Base-by-base conservation (phyloP, 1,284 basidiomycete species). In the Athelia psychrophila region DNA sequence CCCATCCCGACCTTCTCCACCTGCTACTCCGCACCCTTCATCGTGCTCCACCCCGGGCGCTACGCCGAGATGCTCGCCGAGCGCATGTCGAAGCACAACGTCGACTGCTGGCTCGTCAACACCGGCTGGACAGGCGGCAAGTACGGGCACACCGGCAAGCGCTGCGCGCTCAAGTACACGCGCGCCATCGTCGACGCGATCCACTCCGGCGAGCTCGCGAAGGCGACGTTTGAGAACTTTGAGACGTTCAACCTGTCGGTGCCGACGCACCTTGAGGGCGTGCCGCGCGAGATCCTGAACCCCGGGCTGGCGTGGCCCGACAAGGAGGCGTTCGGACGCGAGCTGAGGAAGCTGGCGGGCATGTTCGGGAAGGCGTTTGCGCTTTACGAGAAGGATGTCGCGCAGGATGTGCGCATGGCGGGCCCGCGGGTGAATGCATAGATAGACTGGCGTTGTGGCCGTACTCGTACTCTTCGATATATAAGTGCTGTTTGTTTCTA, bases 1-100 rank as follows among this genome's bases (percentile, higher is more conserved):
- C 97, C 96, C 53, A 95, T 96, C 60, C 97, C 97, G 20, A 99
- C 97, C 48, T 99, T 99, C 86, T 98, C 95, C 24, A 98, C 96
- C 33, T 98, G 95, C 75, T 98, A 98, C 82, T 93, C 92, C 62
- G 96, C 97, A 56, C 96, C 97, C 27, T 99, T 99, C 84, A 97
- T 99, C 68, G 91, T 98, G 59, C 91, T 98, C 54, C 95, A 97
- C 76, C 93, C 93, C 50, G 84, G 88, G 50, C 88, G 93, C 58
- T 99, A 99, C 74, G 96, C 96, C 49, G 82, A 88, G 72, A 99
- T 99, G 97, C 82, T 99, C 61, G 94, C 96, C 9, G 88, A 94
- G 67, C 87, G 92, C 65, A 99, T 99, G 96, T 75, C 87, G 54
- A 83, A 88, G 74, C 81, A 92, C 77, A 84, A 93, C 57, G 95